Percentiles rank a stretch among this genome's conserved stretches.
Evolutionary conservation across 192 early-diverging fungal genomes (phyloP).

Genomic region (Phycomyces blakesleeanus): DNA sequence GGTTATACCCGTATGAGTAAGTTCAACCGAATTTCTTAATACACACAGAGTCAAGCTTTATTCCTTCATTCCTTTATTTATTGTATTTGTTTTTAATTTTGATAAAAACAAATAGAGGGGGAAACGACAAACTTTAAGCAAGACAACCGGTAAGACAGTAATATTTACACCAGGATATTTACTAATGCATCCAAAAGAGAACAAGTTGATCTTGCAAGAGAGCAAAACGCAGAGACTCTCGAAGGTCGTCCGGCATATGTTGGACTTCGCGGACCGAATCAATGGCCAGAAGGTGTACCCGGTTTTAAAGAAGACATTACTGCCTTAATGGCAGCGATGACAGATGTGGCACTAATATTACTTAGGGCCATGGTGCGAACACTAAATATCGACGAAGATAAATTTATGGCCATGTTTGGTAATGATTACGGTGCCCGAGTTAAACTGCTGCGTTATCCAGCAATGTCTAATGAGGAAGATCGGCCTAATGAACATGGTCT

Average conservation of each 20-base stretch:
- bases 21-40: background rate
- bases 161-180: background rate
- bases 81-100: background rate
- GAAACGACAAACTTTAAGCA: constrained; percentile 37
- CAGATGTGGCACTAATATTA: constrained; percentile 40
- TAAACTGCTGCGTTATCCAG: constrained; percentile 42
- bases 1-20: constrained; percentile 51
- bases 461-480: constrained; percentile 32
- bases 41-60: background rate
- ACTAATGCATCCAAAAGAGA: constrained; percentile 27
- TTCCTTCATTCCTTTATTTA: background rate
- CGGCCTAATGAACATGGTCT: constrained; percentile 34
- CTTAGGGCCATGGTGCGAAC: constrained; percentile 45
- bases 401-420: constrained; percentile 41
- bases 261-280: constrained; percentile 54
- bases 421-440: constrained; percentile 37
- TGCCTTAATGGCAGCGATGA: constrained; percentile 37
- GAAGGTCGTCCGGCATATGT: constrained; percentile 38
- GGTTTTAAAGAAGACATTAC: constrained; percentile 40
- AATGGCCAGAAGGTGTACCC: constrained; percentile 54
- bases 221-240: constrained; percentile 27
- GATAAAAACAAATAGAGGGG: constrained; percentile 14
- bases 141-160: constrained; percentile 18
- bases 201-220: constrained; percentile 56
- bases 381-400: constrained; percentile 35